Base-by-base conservation (phyloP, 31 red algal species). In the Porphyra umbilicalis region DNA sequence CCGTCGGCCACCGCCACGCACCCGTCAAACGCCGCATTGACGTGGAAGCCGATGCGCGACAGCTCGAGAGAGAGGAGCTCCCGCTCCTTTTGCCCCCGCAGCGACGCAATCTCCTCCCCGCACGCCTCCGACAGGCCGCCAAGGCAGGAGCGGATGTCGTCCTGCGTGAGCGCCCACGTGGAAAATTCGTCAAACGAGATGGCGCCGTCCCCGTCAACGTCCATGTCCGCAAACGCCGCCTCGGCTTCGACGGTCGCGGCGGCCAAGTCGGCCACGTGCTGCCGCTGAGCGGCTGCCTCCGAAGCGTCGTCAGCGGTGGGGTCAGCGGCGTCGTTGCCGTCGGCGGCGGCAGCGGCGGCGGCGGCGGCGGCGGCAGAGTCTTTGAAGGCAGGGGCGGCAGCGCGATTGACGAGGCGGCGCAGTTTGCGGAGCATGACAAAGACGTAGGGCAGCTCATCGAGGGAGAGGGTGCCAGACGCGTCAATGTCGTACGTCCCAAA, bases 401-500 rank as follows among this genome's bases (percentile, higher is more conserved):
- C 6, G 30, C 8, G 75, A 11, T 33, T 11, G 38, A 82, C 82
- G 35, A 83, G 76, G 35, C 44, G 39, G 30, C 85, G 80, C 75
- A 80, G 87, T 32, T 76, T 86, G 39, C 85, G 79, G 83, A 93
- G 81, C 80, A 91, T 82, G 34, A 81, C 74, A 79, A 90, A 89
- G n/a, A 97, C 85, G 39, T 84, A 83, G 71, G 87, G 83, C 32
- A 91, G 76, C 83, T 97, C 91, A 25, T 86, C 82, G 10, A 83
- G 75, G 35, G 82, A 83, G 34, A 98, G 84, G 34, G 35, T 36
- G 40, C 93, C 96, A 13, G 83, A 85, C 33, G 39, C 76, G 86
- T 98, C 93, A 14, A 40, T 77, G 77, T 98, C 96, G 75, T 90
- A 94, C 92, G 95, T 95, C 18, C 83, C 75, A 75, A 98, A 98